Percentiles rank a stretch among this genome's conserved stretches.
These are phyloP conservation scores for Trichoderma afroharzianum DNA, from an alignment of 2,329 filamentous ascomycete species.

Conservation along the genomic window DNA sequence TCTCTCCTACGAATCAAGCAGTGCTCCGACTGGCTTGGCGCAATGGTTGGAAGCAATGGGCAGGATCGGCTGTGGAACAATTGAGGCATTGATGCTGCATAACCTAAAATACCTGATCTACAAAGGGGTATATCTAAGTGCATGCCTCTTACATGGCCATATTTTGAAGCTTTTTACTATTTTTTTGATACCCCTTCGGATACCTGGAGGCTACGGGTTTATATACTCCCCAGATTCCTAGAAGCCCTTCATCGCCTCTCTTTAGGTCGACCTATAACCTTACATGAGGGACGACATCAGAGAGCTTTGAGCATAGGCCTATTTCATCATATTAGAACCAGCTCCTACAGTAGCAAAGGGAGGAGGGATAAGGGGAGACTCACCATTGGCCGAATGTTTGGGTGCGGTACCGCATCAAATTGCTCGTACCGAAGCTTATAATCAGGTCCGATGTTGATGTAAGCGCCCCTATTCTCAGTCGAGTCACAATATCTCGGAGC, in stretches of 20 bases:
- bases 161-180: conserved; percentile 23
- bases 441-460: conserved; percentile 92
- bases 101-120: conserved; percentile 10
- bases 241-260: background rate
- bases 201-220: background rate
- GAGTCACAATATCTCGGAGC: conserved; percentile 97
- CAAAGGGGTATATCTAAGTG: conserved; percentile 17
- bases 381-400: conserved; percentile 90
- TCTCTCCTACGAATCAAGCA: conserved; percentile 53
- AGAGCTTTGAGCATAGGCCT: conserved; percentile 83
- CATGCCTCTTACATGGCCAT: background rate
- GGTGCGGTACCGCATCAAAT: conserved; percentile 95
- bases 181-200: conserved; percentile 15
- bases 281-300: conserved; percentile 75
- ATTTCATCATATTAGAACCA: background rate
- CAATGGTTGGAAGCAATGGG: conserved; percentile 49
- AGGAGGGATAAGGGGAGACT: conserved; percentile 23
- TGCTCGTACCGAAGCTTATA: conserved; percentile 90
- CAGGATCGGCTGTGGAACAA: conserved; percentile 45
- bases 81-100: conserved; percentile 26
- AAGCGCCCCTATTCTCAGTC: conserved; percentile 96
- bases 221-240: conserved; percentile 15
- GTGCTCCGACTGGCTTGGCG: conserved; percentile 62
- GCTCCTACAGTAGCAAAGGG: background rate
- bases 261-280: background rate